Conservation (phyloP, 495 filamentous ascomycete genomes). For the Podospora fimiseda region DNA sequence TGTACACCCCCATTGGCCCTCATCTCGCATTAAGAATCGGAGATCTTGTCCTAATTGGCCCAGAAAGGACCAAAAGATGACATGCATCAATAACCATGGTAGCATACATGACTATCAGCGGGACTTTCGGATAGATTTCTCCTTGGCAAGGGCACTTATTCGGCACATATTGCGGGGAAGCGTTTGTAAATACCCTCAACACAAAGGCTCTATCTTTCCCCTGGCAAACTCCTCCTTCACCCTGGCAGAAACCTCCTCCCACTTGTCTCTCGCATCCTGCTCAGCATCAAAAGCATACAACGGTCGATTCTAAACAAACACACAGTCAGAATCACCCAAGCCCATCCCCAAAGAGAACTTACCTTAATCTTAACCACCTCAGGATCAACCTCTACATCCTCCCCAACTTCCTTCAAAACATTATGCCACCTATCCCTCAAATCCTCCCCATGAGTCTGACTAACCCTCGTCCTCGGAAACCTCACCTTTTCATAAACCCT, state of each 20-base stretch:
- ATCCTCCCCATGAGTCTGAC: slow-evolving; percentile 48
- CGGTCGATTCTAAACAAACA: slow-evolving; percentile 34
- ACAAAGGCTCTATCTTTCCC: slow-evolving; percentile 38
- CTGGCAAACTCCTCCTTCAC: slow-evolving; percentile 34
- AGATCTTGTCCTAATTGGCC: no score
- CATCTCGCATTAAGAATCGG: no score
- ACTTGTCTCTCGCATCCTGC: slow-evolving; percentile 38
- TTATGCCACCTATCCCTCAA: slow-evolving; percentile 49
- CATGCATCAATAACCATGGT: no score
- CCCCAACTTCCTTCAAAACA: slow-evolving; percentile 41
- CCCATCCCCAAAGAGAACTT: no score
- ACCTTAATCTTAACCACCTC: slow-evolving; percentile 44
- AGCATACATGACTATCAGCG: no score
- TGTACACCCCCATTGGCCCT: no score
- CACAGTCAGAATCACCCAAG: no score
- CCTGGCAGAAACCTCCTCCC: slow-evolving; percentile 33
- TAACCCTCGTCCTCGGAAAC: slow-evolving; percentile 39
- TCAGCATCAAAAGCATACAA: slow-evolving; percentile 48
- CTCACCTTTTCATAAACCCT: slow-evolving; percentile 48
- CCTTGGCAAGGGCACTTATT: no score
- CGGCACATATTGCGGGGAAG: no score
- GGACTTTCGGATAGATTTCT: no score
- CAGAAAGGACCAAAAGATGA: no score
- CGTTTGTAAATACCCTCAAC: no score
- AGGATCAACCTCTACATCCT: slow-evolving; percentile 45